Conservation (phyloP, 2,329 filamentous ascomycete genomes). For the Nannizziopsis arthrosporioides region DNA sequence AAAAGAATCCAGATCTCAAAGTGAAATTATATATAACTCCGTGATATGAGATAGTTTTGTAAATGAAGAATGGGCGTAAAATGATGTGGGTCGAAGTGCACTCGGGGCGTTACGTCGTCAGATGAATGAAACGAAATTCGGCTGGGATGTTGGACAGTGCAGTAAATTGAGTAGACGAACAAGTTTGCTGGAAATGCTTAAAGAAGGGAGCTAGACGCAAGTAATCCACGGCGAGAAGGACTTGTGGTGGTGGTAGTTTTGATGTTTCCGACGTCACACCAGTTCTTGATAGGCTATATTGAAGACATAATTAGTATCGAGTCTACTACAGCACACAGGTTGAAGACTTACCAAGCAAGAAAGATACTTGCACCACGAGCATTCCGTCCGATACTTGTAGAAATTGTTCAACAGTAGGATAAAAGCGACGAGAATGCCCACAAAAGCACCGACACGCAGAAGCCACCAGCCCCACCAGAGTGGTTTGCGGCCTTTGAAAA, state of each 20-base stretch:
- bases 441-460: slow-evolving; percentile 62
- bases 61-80: not conserved
- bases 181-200: not conserved
- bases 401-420: slow-evolving; percentile 84
- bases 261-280: slow-evolving; percentile 44
- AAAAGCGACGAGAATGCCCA: slow-evolving; percentile 74
- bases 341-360: slow-evolving; percentile 68
- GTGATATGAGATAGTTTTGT: not conserved
- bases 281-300: slow-evolving; percentile 50
- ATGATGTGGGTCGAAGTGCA: not conserved
- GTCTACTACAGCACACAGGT: not conserved
- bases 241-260: not conserved
- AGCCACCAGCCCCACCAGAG: slow-evolving; percentile 99
- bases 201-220: not conserved
- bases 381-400: slow-evolving; percentile 62
- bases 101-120: slow-evolving; percentile 6
- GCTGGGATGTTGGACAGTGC: not conserved
- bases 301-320: slow-evolving; percentile 1
- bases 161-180: not conserved
- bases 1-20: too few relatives aligned
- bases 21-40: not conserved
- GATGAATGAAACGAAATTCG: not conserved
- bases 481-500: slow-evolving; percentile 65
- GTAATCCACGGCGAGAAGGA: slow-evolving; percentile 1
- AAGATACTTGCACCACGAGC: slow-evolving; percentile 88